Evolutionary conservation across 2,329 filamentous ascomycete species (phyloP), one percentile per base, ranked within the genome.

Genomic region (Hortaea werneckii): DNA sequence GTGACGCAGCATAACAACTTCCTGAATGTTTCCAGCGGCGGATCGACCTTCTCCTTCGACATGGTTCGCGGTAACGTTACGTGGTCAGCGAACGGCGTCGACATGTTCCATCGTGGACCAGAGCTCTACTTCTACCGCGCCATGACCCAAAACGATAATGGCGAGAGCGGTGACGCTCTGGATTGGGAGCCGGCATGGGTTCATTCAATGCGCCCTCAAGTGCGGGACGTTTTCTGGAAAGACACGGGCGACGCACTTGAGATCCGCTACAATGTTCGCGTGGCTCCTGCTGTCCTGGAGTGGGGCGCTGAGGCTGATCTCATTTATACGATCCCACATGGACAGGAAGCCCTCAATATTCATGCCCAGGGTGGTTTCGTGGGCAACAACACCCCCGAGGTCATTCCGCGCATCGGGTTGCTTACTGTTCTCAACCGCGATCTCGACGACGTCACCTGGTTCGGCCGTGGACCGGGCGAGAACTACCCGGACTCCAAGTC

Each of bases 401-500:
- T 76, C 34, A 61, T 85, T 0, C 80, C 82, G 0, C 72, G 82
- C 6, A 70, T 82, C 26, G 82, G 82, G 0, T 65, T 85, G 4
- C 72, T 79, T 43, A 55, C 84, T 4, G 68, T 71, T 30, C 61
- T 82, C 0, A 66, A 68, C 4, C 60, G 67, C 30, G 44, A 60
- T 0, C 70, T 80, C 26, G 66, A 75, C 42, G 53, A 62, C 1
- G 74, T 76, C 4, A 61, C 65, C 7, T 87, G 82, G 79, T 76
- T 77, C 49, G 81, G 80, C 5, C 74, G 75, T 5, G 81, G 83
- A 0, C 79, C 79, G 0, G 78, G 78, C 2, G 80, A 85, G 60
- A 76, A 72, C 8, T 87, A 85, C 66, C 65, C 67, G 11, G 83
- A 87, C 64, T 82, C 78, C 65, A 83, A 83, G 48, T 55, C 67